Evolutionary conservation across 1,139 yeast species (phyloP), one percentile per base, ranked within the genome.

Genomic region (Geotrichum citri-aurantii): DNA sequence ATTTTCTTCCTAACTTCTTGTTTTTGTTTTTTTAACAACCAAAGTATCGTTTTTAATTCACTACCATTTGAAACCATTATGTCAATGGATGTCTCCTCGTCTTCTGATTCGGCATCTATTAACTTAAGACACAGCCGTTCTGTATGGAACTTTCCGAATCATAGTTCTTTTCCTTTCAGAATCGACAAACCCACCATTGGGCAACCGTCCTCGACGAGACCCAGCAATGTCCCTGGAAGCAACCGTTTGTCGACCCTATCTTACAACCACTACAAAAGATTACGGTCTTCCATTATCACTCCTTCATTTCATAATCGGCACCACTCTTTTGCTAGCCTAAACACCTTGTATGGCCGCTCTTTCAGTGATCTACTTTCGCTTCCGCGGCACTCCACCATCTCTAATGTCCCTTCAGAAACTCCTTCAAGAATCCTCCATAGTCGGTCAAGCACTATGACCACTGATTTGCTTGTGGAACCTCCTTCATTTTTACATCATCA

Each of bases 61-160:
- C n/a, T 6, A 31, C 5, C 14, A 31, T 3, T 12, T 31, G 4
- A 3, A 14, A 31, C 6, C 26, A 52, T 19, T 11, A 33, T 47
- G 55, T 27, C 50, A 19, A 49, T 54, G 56, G 56, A 54, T 42
- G 33, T 54, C 8, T 37, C 56, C 17, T 48, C 42, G 44, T 54
- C 56, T 24, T 26, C 52, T 26, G 46, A 48, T 12, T 17, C 52
- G 10, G 44, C 52, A 11, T 37, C 44, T 37, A 46, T 44, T 17
- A 21, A n/a, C 17, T 48, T 54, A n/a, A 52, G 50, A 8, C 56
- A 49, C 10, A 54, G 50, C 29, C 52, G 52, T 12, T 54, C 56
- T 21, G 56, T 54, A n/a, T 54, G 56, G 56, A 54, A 46, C 31
- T 54, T 54, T 40, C 48, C 44, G 52, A 33, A 33, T 54, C 56